phyloP scores from a whole-genome alignment of 495 filamentous ascomycete genomes.

The Lophium mytilinum region DNA sequence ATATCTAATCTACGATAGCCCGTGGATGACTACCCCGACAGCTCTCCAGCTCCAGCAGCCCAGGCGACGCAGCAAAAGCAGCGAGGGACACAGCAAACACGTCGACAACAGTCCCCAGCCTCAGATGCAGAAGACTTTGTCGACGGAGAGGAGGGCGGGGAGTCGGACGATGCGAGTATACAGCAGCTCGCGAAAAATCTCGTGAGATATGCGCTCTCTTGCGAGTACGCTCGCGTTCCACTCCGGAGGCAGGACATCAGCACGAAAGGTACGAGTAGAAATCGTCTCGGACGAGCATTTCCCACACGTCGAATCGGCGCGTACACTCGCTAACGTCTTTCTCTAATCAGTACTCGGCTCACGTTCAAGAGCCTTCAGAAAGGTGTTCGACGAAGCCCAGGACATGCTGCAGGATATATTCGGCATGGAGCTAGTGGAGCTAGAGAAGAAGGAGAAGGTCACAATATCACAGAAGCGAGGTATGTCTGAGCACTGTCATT shows the following conservation, averaged over 20 bases:
- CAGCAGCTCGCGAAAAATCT: conserved; percentile 79
- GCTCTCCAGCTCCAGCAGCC: conserved; percentile 2
- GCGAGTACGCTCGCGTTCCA: conserved; percentile 73
- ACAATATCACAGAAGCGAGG: conserved; percentile 68
- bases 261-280: conserved; percentile 50
- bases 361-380: conserved; percentile 31
- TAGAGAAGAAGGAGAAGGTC: conserved; percentile 71
- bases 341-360: conserved; percentile 35
- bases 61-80: background rate
- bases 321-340: background rate
- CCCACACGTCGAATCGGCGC: background rate
- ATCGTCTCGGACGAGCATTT: background rate
- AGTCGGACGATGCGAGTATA: conserved; percentile 35
- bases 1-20: background rate
- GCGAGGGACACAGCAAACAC: conserved; percentile 9
- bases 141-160: conserved; percentile 25
- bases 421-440: conserved; percentile 79
- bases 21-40: conserved; percentile 4
- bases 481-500: conserved; percentile 33
- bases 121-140: conserved; percentile 20
- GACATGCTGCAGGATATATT: conserved; percentile 52
- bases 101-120: conserved; percentile 8
- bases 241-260: conserved; percentile 72
- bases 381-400: conserved; percentile 36
- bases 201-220: conserved; percentile 79